Evolutionary conservation across 2,329 filamentous ascomycete species (phyloP).

Genomic region (Biscogniauxia sp.): DNA sequence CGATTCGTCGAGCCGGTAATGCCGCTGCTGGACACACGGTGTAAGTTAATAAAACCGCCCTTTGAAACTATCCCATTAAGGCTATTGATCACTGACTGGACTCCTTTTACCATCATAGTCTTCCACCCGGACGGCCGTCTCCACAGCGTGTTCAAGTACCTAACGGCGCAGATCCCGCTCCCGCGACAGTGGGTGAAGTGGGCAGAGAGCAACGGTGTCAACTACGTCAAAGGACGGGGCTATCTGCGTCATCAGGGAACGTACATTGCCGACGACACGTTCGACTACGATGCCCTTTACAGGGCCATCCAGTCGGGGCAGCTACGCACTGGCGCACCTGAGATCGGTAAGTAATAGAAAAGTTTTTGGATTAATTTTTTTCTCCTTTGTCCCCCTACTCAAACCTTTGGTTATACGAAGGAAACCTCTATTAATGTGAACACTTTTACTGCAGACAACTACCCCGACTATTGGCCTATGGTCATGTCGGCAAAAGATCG

Average conservation of each 20-base stretch:
- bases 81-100: too few relatives aligned
- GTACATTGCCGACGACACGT: conserved; percentile 14
- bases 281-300: conserved; percentile 13
- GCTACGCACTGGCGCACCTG: conserved; percentile 6
- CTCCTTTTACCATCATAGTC: background rate
- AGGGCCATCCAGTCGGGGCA: conserved; percentile 5
- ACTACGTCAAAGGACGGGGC: conserved; percentile 10
- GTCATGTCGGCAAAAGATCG: too few relatives aligned
- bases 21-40: conserved; percentile 14
- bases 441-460: too few relatives aligned
- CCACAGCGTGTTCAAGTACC: conserved; percentile 14
- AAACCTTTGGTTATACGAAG: too few relatives aligned
- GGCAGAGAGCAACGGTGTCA: conserved; percentile 10
- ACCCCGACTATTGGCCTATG: too few relatives aligned
- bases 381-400: background rate
- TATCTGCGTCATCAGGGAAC: conserved; percentile 5
- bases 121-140: conserved; percentile 19
- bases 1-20: conserved; percentile 1
- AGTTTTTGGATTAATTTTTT: background rate
- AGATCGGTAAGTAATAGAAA: conserved; percentile 6
- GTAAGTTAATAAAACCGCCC: too few relatives aligned
- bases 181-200: conserved; percentile 15
- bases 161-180: conserved; percentile 17
- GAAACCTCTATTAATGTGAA: too few relatives aligned
- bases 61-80: too few relatives aligned